phyloP scores from a whole-genome alignment of 2,329 filamentous ascomycete genomes.

The Aspergillus fijiensis region DNA sequence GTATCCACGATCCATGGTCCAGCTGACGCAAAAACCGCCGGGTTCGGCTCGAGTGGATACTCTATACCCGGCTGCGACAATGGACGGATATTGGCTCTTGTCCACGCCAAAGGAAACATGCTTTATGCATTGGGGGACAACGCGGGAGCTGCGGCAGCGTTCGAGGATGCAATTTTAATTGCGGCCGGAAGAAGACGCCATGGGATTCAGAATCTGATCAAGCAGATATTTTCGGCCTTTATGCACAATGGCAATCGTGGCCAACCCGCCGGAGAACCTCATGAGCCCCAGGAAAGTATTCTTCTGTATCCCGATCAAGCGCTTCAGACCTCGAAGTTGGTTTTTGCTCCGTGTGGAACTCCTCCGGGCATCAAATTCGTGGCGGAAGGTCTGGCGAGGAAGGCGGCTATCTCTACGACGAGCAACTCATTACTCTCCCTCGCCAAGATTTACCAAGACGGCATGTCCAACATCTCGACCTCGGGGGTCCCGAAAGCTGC shows the following conservation, averaged over 20 bases:
- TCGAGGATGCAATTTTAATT: slow-evolving; percentile 92
- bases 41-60: slow-evolving; percentile 80
- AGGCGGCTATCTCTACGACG: slow-evolving; percentile 83
- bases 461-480: slow-evolving; percentile 72
- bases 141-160: slow-evolving; percentile 75
- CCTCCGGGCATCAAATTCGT: slow-evolving; percentile 78
- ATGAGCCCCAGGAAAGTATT: slow-evolving; percentile 58
- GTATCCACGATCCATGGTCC: slow-evolving; percentile 26
- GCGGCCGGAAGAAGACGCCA: slow-evolving; percentile 70
- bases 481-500: slow-evolving; percentile 59
- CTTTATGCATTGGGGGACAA: slow-evolving; percentile 87
- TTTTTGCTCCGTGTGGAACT: slow-evolving; percentile 73
- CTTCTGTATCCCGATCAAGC: slow-evolving; percentile 81
- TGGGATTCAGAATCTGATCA: slow-evolving; percentile 76
- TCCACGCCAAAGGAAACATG: slow-evolving; percentile 99
- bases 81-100: slow-evolving; percentile 84
- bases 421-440: slow-evolving; percentile 93
- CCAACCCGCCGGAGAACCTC: slow-evolving; percentile 37
- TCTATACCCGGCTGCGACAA: slow-evolving; percentile 82
- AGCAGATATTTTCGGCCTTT: slow-evolving; percentile 71
- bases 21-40: slow-evolving; percentile 37
- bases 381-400: slow-evolving; percentile 67
- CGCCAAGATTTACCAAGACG: slow-evolving; percentile 96
- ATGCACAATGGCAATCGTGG: slow-evolving; percentile 47
- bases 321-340: slow-evolving; percentile 74